Evolutionary conservation across 2,329 filamentous ascomycete species (phyloP).

Genomic region (Thelonectria olida): DNA sequence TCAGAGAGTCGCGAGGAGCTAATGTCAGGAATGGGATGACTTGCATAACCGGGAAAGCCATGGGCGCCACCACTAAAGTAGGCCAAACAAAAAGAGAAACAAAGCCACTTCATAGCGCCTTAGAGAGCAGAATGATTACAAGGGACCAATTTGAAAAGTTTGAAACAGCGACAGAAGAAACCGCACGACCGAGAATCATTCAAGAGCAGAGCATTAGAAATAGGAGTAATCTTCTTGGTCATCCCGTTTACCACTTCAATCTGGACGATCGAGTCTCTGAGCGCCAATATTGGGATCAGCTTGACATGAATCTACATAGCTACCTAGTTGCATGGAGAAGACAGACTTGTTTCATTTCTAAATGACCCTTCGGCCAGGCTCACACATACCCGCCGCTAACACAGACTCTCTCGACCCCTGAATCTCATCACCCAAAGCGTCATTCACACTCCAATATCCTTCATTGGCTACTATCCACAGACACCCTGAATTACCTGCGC

Average conservation of each 20-base stretch:
- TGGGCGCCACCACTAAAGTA: background rate
- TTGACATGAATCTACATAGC: background rate
- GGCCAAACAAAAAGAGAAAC: background rate
- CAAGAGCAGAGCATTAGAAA: constrained; percentile 3
- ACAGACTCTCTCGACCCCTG: too few relatives aligned
- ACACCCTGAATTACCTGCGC: too few relatives aligned
- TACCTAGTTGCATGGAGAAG: too few relatives aligned
- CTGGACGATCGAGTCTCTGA: background rate
- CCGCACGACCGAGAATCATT: background rate
- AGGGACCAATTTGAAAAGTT: background rate
- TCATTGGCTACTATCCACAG: too few relatives aligned
- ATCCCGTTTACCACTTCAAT: background rate
- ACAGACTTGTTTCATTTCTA: too few relatives aligned
- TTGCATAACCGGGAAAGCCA: constrained; percentile 5
- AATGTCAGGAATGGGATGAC: background rate
- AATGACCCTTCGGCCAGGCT: too few relatives aligned
- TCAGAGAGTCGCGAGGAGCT: constrained; percentile 1
- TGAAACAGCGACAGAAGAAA: background rate
- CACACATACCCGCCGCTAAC: too few relatives aligned
- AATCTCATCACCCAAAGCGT: too few relatives aligned
- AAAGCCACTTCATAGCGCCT: constrained; percentile 12
- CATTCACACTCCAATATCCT: too few relatives aligned
- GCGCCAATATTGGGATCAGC: background rate
- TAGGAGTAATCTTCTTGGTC: constrained; percentile 10
- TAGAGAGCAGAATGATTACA: background rate